Base-by-base conservation (phyloP, 306 rosid genomes). In the Inga oerstediana region DNA sequence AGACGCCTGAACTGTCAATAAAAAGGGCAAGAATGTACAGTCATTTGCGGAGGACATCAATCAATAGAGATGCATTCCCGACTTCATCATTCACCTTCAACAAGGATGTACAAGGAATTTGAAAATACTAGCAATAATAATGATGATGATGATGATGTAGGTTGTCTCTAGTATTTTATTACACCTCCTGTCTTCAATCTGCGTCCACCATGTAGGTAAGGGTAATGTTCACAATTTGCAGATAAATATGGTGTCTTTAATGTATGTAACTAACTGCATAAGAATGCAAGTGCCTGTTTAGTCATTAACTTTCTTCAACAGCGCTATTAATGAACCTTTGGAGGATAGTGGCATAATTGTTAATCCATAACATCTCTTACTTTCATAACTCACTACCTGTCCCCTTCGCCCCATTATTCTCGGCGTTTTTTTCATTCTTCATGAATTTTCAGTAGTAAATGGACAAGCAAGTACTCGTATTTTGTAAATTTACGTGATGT, bases 41-140 rank as follows among this genome's bases (percentile, higher is more conserved):
- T 74, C 79, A 80, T 80, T 32, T 41, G 68, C 41, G 61, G 78
- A 22, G 73, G 81, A 65, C 73, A 73, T 37, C 79, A 67, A 67
- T 37, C 79, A 68, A 39, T 77, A 75, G 84, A 72, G 82, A 74
- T 20, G 49, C 80, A 68, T 52, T 74, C 70, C 81, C 68, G 41
- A 64, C 61, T 84, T 72, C 2, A 58, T 58, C 30, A 8, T 58
- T n/a, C 61, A 58, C 74, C 81, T 54, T 68, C 24, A 51, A 32
- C 54, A 73, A 81, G 20, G 70, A 72, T 83, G 91, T 88, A 73
- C 87, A 88, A 62, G 83, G 41, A 59, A 49, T 54, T 39, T 19
- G 41, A 77, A 51, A 64, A 20, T 75, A 24, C 51, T 13, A 10
- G 14, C 65, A 43, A 64, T 70, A 45, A 72, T 45, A 39, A 39